Base-by-base conservation (phyloP, 2,329 filamentous ascomycete species). In the Sporothrix humicola region DNA sequence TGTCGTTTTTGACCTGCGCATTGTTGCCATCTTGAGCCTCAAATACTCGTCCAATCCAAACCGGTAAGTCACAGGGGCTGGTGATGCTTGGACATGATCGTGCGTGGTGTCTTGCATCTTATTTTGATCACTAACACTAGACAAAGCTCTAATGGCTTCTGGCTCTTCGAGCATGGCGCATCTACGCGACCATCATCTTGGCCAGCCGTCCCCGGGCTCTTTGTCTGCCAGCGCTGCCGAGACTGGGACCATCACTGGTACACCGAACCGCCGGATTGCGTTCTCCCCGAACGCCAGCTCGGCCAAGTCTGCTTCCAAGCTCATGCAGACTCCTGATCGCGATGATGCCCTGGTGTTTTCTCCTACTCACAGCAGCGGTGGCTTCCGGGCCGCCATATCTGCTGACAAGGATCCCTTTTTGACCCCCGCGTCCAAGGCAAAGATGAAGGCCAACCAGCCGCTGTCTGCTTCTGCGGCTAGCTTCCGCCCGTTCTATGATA, bases 401-500 rank as follows among this genome's bases (percentile, higher is more conserved):
- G 78, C 77, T 1, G 85, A 86, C 69, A 85, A 83, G 72, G 88
- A 91, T 74, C 89, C 89, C 0, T 91, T 90, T 74, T 78, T 87
- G 48, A 86, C 84, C 2, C 79, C 80, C 20, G 77, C 77, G 17
- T 74, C 79, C 17, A 78, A 76, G 61, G 15, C 48, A n/a, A 76
- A 79, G 77, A 81, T 83, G 77, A 44, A 77, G 68, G 74, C 81
- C 66, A 50, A 48, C 46, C 84, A 83, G 74, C 87, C 88, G 76
- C 82, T 93, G 26, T 92, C 90, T 3, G 89, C 91, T 1, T 91
- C 87, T 7, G 90, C 90, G 1, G 88, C 87, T 1, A 79, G 85
- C 1, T 93, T 93, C 77, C 87, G 85, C 17, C 91, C 91, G 6
- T 81, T 85, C 70, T 79, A 79, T 46, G 75, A 76, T 23, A 77